Evolutionary conservation across 2,329 filamentous ascomycete genomes (phyloP).

Genomic region (Hypoxylon sp.): DNA sequence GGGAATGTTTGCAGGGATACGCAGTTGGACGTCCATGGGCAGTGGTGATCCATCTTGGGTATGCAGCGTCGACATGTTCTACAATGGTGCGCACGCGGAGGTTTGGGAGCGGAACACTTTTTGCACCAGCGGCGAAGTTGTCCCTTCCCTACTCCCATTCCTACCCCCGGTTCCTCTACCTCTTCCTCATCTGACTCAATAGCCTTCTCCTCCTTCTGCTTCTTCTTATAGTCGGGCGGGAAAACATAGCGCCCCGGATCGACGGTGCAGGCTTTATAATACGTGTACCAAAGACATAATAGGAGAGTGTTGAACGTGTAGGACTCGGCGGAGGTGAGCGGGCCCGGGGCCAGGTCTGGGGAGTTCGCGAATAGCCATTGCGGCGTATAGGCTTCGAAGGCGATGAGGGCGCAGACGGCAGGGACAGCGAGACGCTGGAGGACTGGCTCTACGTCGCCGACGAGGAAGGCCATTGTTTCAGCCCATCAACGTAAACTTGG

Average conservation of each 20-base stretch:
- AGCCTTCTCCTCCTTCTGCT: slow-evolving; percentile 48
- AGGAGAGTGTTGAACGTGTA: slow-evolving; percentile 77
- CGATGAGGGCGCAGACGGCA: slow-evolving; percentile 74
- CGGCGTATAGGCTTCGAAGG: slow-evolving; percentile 79
- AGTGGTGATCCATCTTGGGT: slow-evolving; percentile 89
- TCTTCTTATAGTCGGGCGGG: slow-evolving; percentile 43
- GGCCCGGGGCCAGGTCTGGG: slow-evolving; percentile 71
- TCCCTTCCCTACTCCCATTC: slow-evolving; percentile 23
- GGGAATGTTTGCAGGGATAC: slow-evolving; percentile 86
- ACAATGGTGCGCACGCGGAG: slow-evolving; percentile 86
- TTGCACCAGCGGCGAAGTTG: slow-evolving; percentile 74
- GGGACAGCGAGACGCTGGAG: slow-evolving; percentile 76
- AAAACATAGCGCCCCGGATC: slow-evolving; percentile 71
- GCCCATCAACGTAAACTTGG: slow-evolving; percentile 5
- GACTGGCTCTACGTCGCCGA: slow-evolving; percentile 50
- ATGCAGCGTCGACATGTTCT: slow-evolving; percentile 81
- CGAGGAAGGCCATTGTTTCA: slow-evolving; percentile 53
- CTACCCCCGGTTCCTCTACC: slow-evolving; percentile 30
- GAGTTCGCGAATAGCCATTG: slow-evolving; percentile 78
- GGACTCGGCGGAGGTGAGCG: slow-evolving; percentile 70
- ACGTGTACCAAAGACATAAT: slow-evolving; percentile 76
- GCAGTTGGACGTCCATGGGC: slow-evolving; percentile 88
- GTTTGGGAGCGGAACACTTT: slow-evolving; percentile 82
- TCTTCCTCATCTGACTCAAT: slow-evolving; percentile 48
- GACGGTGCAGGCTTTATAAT: slow-evolving; percentile 72